Base-by-base conservation (phyloP, 139 green algal species). In the Tetratostichococcus sp. region DNA sequence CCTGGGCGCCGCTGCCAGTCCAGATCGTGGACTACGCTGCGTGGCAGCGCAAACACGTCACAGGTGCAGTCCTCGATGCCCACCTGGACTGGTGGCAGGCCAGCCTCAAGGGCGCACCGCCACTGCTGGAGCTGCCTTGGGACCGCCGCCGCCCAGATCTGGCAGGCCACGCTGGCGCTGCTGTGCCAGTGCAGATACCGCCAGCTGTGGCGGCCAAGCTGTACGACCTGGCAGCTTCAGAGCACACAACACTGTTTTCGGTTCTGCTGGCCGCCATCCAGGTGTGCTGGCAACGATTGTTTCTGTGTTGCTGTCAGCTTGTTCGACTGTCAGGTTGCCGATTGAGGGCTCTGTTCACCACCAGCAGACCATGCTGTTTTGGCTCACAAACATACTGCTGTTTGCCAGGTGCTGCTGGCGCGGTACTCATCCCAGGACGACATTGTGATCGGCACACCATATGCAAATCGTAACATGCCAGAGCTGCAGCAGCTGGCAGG, bases 231-330 rank as follows among this genome's bases (percentile, higher is more conserved):
- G 26, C 34, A 21, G 26, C 33, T 19, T 4, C 25, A 17, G 34
- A 62, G 50, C 50, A 62, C 32, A 58, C 30, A 35, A 74, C 69
- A 35, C 50, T 74, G 69, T 74, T 74, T 35, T 58, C 21, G 21
- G n/a, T 43, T 8, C 11, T 74, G 16, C 69, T 74, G 35, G n/a
- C 69, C 5, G 69, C 69, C 39, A 26, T 62, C 50, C 50, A 62
- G 50, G 50, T 62, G 50, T 26, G 50, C 39, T 14, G 8, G 8
- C 8, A 22, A 22, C 39, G 39, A 50, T 50, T 50, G 39, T 50
- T 50, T 14, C 39, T 50, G 50, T 26, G 11, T 5, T 62, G 50
- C 50, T 62, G 50, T 25, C 26, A 62, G 50, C 50, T 28, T 62
- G 4, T 17, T n/a, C 2, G 17, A 26, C 39, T 50, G 39, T 62